A percentile compares a stretch with the other conserved stretches of the same genome.
Evolutionary conservation across 2,329 filamentous ascomycete species (phyloP).

Genomic region (Fusarium sp.): DNA sequence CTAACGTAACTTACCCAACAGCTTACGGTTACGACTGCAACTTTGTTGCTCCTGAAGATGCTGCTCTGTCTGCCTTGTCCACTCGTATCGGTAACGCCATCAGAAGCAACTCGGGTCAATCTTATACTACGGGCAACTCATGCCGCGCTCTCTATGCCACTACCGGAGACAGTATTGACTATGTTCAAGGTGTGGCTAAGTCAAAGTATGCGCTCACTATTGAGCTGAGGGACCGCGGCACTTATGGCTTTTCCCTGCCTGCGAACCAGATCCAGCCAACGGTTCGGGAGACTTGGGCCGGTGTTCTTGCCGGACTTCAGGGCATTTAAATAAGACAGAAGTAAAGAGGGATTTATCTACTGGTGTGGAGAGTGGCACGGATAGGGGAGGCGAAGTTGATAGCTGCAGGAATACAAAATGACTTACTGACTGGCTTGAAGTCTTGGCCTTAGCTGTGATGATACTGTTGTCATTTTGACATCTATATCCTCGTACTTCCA

Average conservation of each 20-base stretch:
- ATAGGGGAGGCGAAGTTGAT: neutral
- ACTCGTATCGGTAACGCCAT: slow-evolving; percentile 29
- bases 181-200: slow-evolving; percentile 58
- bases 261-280: slow-evolving; percentile 56
- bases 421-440: too few relatives aligned
- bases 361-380: neutral
- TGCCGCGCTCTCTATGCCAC: slow-evolving; percentile 75
- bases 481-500: too few relatives aligned
- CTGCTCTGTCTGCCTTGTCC: slow-evolving; percentile 26
- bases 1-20: slow-evolving; percentile 59
- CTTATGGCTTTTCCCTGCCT: slow-evolving; percentile 61
- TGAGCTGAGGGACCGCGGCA: slow-evolving; percentile 56
- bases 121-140: slow-evolving; percentile 61
- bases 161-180: slow-evolving; percentile 62
- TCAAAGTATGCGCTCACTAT: slow-evolving; percentile 60
- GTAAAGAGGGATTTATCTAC: rapidly evolving
- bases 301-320: slow-evolving; percentile 29
- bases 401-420: neutral
- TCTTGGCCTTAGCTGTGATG: too few relatives aligned
- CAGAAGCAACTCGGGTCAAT: slow-evolving; percentile 15
- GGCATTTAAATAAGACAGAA: neutral
- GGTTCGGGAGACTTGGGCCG: slow-evolving; percentile 34
- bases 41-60: slow-evolving; percentile 31
- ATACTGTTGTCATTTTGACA: too few relatives aligned
- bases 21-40: slow-evolving; percentile 52